phyloP scores from a whole-genome alignment of 1,139 yeast genomes.

The Magnusiomyces fungicola region DNA sequence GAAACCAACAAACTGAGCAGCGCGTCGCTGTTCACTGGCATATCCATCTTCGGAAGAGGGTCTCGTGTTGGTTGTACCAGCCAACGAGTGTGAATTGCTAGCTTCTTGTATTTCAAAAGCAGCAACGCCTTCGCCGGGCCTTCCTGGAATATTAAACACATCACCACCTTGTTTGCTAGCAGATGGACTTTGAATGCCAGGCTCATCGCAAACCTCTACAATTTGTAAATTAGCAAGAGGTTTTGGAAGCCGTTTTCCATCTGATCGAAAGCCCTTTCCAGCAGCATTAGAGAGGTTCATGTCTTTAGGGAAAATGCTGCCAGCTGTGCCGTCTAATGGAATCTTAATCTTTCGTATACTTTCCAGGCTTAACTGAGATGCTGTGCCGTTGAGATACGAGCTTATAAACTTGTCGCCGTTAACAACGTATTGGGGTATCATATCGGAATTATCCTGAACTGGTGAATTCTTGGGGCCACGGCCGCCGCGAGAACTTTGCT shows the following conservation, averaged over 20 bases:
- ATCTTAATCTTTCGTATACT: neutral
- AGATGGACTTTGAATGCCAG: neutral
- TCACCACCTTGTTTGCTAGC: too few relatives aligned
- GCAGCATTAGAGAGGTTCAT: neutral
- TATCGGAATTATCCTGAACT: neutral
- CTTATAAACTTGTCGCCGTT: neutral
- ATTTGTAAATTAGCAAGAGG: neutral
- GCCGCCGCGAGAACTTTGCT: neutral
- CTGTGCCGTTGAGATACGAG: neutral
- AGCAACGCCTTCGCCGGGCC: too few relatives aligned
- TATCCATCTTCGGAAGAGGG: neutral
- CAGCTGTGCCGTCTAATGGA: neutral
- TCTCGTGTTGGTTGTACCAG: too few relatives aligned
- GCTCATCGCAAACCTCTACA: constrained; percentile 2
- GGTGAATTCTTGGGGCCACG: neutral
- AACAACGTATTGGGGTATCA: neutral
- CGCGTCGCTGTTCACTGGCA: neutral
- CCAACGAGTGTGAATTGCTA: too few relatives aligned
- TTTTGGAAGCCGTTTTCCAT: neutral
- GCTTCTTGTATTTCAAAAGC: too few relatives aligned
- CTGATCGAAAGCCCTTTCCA: too few relatives aligned
- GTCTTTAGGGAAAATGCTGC: neutral
- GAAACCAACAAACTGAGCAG: neutral
- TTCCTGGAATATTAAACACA: too few relatives aligned
- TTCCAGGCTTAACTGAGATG: neutral